Base-by-base conservation (phyloP, 208 protist genomes). In the Kentomonas sorsogonicus region DNA sequence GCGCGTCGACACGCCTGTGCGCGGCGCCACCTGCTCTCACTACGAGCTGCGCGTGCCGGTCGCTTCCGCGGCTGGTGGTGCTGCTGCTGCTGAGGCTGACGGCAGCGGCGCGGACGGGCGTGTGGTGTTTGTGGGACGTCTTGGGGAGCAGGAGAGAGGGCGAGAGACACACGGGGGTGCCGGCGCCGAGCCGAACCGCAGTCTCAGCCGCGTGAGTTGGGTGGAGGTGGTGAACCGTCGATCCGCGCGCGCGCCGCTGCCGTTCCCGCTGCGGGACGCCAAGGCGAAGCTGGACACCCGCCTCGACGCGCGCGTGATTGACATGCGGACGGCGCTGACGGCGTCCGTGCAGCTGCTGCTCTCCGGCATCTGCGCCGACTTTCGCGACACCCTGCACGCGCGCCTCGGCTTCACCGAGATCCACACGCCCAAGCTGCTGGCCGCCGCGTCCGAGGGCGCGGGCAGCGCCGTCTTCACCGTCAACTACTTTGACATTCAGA, bases 361-460 rank as follows among this genome's bases (percentile, higher is more conserved):
- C 47, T 93, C 92, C 0, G 70, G 51, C 5, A 77, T 98, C 6
- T 60, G 69, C 22, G 45, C 74, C 38, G 54, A 83, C 25, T 99
- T 99, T 74, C 81, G 97, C 41, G 54, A 77, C 20, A 27, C 48
- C 0, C 57, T 89, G 22, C 75, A 77, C 20, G n/a, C n/a, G n/a
- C n/a, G n/a, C n/a, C n/a, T n/a, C n/a, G n/a, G n/a, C n/a, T 99
- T 99, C 71, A 74, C 95, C 11, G 97, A 99, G 68, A 99, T 99
- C 47, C 97, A 99, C 77, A 96, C 98, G 0, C 99, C 99, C 26
- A 99, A 99, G 77, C 73, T 99, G 3, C 96, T 99, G 45, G 65
- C 67, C 11, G 74, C 87, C 2, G 86, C 97, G 2, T 95, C 84
- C 40, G 98, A 99, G 78, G 96, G 97, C 7, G 38, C 66, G 23